These are phyloP conservation scores for Citrus inodora DNA, from an alignment of 345 rosid species.

Conservation along the genomic window DNA sequence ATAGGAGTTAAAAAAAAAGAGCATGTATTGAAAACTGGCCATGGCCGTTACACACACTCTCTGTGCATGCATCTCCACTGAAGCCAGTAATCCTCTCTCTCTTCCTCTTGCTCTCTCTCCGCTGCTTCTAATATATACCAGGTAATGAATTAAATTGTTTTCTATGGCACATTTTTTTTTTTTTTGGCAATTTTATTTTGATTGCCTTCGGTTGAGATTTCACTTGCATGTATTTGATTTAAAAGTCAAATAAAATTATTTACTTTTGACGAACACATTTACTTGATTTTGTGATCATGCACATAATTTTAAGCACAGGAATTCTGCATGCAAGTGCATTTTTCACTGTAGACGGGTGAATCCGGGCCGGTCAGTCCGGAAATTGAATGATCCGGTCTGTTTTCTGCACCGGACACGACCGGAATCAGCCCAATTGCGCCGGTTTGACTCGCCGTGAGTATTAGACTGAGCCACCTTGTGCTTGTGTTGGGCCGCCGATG, in stretches of 20 bases:
- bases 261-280: no score
- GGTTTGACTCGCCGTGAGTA: not conserved
- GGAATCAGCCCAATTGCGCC: not conserved
- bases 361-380: not conserved
- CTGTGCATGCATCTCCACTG: not conserved
- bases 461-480: not conserved
- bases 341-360: not conserved
- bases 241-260: not conserved
- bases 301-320: not conserved
- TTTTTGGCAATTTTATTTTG: not conserved
- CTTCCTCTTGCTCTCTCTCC: not conserved
- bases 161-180: not conserved
- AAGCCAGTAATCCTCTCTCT: not conserved
- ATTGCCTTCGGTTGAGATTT: not conserved
- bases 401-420: not conserved
- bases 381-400: not conserved
- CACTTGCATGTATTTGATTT: not conserved
- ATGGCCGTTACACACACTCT: conserved; percentile 18
- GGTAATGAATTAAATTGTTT: not conserved
- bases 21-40: conserved; percentile 2
- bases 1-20: no score
- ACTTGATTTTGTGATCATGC: not conserved
- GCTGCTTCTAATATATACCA: not conserved
- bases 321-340: not conserved
- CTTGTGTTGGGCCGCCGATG: not conserved